Evolutionary conservation across 2,329 filamentous ascomycete genomes (phyloP), one percentile per base, ranked within the genome.

Genomic region (Torrubiella hemipterigena): DNA sequence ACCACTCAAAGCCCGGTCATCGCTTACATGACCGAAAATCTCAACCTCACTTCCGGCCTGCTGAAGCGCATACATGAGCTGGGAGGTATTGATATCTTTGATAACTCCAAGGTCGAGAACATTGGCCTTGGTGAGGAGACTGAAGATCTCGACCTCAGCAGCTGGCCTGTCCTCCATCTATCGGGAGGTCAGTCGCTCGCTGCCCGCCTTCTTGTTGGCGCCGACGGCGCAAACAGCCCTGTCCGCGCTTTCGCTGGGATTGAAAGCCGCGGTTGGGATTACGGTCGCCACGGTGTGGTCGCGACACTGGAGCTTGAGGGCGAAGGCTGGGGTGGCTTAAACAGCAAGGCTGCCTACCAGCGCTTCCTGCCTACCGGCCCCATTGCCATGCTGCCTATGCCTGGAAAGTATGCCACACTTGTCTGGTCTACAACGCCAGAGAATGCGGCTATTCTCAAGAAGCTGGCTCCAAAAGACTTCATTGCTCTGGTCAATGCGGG

Each of bases 11-110:
- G 61, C 49, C 70, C 65, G 38, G 81, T 76, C 2, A 85, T 98
- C 42, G 91, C 91, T 8, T 94, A 91, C 52, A 98, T 98, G 89
- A 83, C 78, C 25, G 93, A 98, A 64, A 98, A 96, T 54, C 56
- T 80, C 19, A 96, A 98, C 52, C 67, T 95, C 20, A 86, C 84
- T 3, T 78, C 78, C 1, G 85, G 76, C 1, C 65, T 98, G 7
- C 58, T 95, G 30, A 67, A 67, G 33, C 72, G 81, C 11, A 67
- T 95, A 21, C 65, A 78, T 8, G 71, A 81, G 42, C 62, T 93
- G 2, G 73, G 76, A 3, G 67, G 67, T 4, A 67, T 87, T 12
- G 71, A 77, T 5, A 59, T 91, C 8, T 78, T 87, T 34, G 84
- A 87, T 42, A 75, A 74, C 29, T 77, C 81, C 3, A 81, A 72